Base-by-base conservation (phyloP, 129 eudicot genomes). In the Mikania micrantha region DNA sequence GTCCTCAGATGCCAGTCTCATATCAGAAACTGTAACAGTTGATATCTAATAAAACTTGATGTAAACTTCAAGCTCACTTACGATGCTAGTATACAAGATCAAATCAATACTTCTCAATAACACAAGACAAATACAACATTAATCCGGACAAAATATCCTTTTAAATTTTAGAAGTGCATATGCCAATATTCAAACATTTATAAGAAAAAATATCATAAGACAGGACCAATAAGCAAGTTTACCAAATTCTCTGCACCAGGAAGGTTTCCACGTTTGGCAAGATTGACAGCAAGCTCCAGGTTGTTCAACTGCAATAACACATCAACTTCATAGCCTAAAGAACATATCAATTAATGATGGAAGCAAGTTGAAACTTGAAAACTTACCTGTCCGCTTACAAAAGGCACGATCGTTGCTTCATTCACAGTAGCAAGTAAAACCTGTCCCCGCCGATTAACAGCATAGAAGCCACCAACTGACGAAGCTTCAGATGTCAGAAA, bases 161-260 rank as follows among this genome's bases (percentile, higher is more conserved):
- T 25, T 28, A 39, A 50, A 40, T 4, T 27, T 64, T 13, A 40
- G 17, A 49, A n/a, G n/a, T n/a, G 29, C 27, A 38, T 57, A 28
- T 64, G 21, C 15, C 35, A 50, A 15, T 38, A 74, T 74, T 58
- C 78, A 64, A 59, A 38, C 34, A 50, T 49, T 27, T 28, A 24
- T 27, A 52, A 22, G 67, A 45, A 3, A 53, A 32, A 28, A 7
- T 19, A 48, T 54, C 38, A 66, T 13, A 65, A 74, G 17, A 54
- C 48, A 39, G 56, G 0, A 54, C 36, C 60, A 67, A 27, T 45
- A 67, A 57, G 69, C 21, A 75, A 39, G 56, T 80, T 76, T 81
- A 89, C 99, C 99, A 94, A 71, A 80, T 94, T 94, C 76, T 94
- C 99, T 38, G 99, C 99, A 73, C 99, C 99, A 60, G 97, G 99